A percentile compares a stretch with the other conserved stretches of the same genome.
Evolutionary conservation across 2,329 filamentous ascomycete genomes (phyloP).

Genomic region (Lasiodiplodia theobromae): DNA sequence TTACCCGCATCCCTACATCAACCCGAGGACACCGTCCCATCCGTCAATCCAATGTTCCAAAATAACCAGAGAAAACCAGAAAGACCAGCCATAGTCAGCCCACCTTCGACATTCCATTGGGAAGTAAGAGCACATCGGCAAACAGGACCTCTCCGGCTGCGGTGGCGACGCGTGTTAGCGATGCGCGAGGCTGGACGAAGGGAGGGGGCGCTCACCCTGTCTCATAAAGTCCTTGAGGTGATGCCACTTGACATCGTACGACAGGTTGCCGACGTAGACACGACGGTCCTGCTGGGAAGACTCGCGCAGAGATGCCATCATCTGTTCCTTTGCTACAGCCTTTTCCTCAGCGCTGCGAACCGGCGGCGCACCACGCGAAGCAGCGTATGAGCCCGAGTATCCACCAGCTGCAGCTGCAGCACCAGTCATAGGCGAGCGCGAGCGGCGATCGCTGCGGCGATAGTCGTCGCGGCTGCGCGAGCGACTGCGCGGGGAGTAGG

Average conservation of each 20-base stretch:
- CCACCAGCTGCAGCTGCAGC: conserved; percentile 72
- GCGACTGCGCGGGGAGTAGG: conserved; percentile 69
- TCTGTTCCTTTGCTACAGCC: conserved; percentile 83
- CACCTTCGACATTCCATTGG: conserved; percentile 99
- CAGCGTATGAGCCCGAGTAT: conserved; percentile 64
- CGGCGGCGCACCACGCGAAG: conserved; percentile 57
- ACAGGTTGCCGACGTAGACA: conserved; percentile 98
- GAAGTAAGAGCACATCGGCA: conserved; percentile 98
- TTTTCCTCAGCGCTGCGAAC: conserved; percentile 82
- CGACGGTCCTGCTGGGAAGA: conserved; percentile 98
- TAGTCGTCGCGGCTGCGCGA: conserved; percentile 76
- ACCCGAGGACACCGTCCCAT: conserved; percentile 85
- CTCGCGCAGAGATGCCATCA: conserved; percentile 94
- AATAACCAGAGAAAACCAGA: conserved; percentile 65
- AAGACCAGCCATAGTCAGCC: conserved; percentile 88
- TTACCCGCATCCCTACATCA: conserved; percentile 99
- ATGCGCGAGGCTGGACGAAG: conserved; percentile 32
- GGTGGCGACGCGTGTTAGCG: conserved; percentile 45
- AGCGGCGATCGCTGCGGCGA: conserved; percentile 59
- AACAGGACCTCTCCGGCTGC: conserved; percentile 98
- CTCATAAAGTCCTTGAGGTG: conserved; percentile 99
- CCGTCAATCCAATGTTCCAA: conserved; percentile 99
- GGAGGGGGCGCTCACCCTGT: conserved; percentile 75
- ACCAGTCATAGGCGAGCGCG: conserved; percentile 86
- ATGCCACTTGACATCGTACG: conserved; percentile 99